Percentiles rank a stretch among this genome's conserved stretches.
Conservation (phyloP, 75 land plant genomes). For the Sequoiadendron giganteum region DNA sequence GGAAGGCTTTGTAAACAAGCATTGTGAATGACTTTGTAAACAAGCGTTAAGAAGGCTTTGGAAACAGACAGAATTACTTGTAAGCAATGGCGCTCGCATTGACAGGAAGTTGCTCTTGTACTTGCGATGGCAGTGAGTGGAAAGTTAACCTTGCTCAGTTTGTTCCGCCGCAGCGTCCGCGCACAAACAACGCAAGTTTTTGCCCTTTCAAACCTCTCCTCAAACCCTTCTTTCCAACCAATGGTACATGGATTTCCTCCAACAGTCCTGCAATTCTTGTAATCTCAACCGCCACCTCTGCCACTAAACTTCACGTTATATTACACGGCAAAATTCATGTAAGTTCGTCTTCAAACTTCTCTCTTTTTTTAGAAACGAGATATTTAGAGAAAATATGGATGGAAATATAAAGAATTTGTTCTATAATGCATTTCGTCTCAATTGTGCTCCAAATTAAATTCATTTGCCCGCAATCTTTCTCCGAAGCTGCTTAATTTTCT, state of each 20-base stretch:
- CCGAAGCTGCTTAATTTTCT: neutral
- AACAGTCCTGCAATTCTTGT: neutral
- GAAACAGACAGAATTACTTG: no score
- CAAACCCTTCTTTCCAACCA: neutral
- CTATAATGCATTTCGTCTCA: neutral
- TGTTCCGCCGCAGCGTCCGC: neutral
- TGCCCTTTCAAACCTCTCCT: neutral
- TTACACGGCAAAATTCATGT: neutral
- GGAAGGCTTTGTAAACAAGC: no score
- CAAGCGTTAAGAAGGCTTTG: no score
- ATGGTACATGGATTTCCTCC: conserved; percentile 5
- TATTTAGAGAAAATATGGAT: neutral
- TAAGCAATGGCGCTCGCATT: neutral
- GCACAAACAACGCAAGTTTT: neutral
- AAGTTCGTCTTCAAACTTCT: neutral
- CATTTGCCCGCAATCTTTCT: neutral
- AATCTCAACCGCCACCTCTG: neutral
- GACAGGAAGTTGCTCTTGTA: neutral
- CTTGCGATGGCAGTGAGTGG: neutral
- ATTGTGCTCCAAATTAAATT: neutral
- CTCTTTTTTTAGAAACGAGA: neutral
- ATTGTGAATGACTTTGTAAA: no score
- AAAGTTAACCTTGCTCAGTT: conserved; percentile 1
- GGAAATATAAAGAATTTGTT: neutral
- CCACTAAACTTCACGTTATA: neutral